A percentile compares a stretch with the other conserved stretches of the same genome.
Evolutionary conservation across 805 yeast species (phyloP).

Genomic region (Yarrowia sp.): DNA sequence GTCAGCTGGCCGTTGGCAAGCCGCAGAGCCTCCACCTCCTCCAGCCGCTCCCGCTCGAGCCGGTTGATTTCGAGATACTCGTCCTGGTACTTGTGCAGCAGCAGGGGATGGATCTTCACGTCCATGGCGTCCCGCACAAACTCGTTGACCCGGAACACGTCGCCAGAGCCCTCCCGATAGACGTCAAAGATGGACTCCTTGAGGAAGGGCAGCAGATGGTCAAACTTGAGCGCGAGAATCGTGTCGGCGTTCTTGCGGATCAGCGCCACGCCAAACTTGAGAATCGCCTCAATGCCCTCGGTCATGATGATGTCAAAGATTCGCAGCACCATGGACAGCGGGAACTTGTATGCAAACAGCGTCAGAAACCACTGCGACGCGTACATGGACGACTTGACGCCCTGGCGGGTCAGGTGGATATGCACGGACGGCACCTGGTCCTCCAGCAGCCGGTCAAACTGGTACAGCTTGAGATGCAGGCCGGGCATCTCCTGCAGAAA

Average conservation of each 20-base stretch:
- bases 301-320: slow-evolving; percentile 84
- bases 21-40: slow-evolving; percentile 57
- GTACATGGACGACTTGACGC: slow-evolving; percentile 89
- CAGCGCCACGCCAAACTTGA: slow-evolving; percentile 79
- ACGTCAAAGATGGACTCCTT: slow-evolving; percentile 75
- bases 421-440: slow-evolving; percentile 67
- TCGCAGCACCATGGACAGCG: slow-evolving; percentile 79
- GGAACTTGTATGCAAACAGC: slow-evolving; percentile 91
- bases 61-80: slow-evolving; percentile 75
- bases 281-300: slow-evolving; percentile 84
- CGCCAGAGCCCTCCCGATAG: slow-evolving; percentile 47
- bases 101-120: slow-evolving; percentile 67
- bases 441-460: slow-evolving; percentile 84
- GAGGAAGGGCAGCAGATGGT: slow-evolving; percentile 67
- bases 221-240: slow-evolving; percentile 64
- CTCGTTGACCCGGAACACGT: slow-evolving; percentile 61
- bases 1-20: slow-evolving; percentile 68
- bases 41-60: slow-evolving; percentile 60
- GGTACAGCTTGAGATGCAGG: slow-evolving; percentile 75
- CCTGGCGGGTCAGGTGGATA: slow-evolving; percentile 77
- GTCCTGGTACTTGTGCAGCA: slow-evolving; percentile 62
- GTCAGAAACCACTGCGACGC: slow-evolving; percentile 98
- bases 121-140: slow-evolving; percentile 76
- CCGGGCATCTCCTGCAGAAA: slow-evolving; percentile 94
- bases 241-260: slow-evolving; percentile 64